A percentile compares a stretch with the other conserved stretches of the same genome.
Conservation (phyloP, 257 asterid genomes). For the Coffea canephora region DNA sequence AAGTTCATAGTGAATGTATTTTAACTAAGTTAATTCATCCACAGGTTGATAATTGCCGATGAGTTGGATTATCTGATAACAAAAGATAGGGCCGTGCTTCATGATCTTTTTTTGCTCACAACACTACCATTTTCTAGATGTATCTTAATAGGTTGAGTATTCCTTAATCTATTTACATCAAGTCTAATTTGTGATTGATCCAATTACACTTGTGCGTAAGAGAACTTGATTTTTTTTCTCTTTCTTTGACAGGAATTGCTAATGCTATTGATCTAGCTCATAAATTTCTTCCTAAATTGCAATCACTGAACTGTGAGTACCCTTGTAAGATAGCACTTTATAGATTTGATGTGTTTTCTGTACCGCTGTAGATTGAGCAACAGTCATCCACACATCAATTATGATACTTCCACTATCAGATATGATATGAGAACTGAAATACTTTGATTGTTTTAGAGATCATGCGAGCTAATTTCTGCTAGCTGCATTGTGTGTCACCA, state of each 20-base stretch:
- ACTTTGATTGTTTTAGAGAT: background rate
- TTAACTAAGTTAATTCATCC: background rate
- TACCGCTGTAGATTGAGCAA: background rate
- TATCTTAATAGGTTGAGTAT: conserved; percentile 68
- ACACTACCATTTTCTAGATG: conserved; percentile 85
- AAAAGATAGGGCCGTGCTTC: conserved; percentile 79
- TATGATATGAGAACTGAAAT: background rate
- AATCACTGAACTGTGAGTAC: conserved; percentile 79
- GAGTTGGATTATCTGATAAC: conserved; percentile 96
- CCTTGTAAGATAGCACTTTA: conserved; percentile 11
- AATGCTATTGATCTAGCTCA: conserved; percentile 97
- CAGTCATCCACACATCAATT: background rate
- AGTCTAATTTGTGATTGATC: background rate
- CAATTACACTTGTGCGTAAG: background rate
- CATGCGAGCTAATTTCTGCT: background rate
- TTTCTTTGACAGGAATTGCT: conserved; percentile 71
- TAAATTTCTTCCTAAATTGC: conserved; percentile 89
- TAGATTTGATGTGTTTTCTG: background rate
- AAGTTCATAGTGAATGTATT: background rate
- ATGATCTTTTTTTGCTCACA: conserved; percentile 92
- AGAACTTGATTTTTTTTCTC: conserved; percentile 21
- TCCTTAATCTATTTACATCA: background rate
- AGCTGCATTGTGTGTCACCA: background rate
- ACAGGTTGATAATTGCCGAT: conserved; percentile 82
- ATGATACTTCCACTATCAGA: background rate